Evolutionary conservation across 2,329 filamentous ascomycete genomes (phyloP).

Genomic region (Myriosclerotinia scirpicola): DNA sequence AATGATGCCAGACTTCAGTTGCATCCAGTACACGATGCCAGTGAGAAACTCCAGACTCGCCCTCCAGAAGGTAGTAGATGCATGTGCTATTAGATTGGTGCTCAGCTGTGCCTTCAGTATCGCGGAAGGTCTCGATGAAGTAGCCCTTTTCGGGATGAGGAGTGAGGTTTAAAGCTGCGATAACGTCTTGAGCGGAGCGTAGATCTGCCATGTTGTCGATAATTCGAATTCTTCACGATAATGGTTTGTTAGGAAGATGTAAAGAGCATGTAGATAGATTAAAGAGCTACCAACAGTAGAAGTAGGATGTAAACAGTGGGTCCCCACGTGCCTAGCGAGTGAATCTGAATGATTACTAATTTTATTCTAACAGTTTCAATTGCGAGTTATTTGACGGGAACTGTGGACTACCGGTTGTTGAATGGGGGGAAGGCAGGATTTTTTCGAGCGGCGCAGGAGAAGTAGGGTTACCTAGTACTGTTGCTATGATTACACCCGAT

Average conservation of each 20-base stretch:
- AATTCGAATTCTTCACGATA: not conserved
- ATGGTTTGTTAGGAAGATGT: constrained; percentile 1
- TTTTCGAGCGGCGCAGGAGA: too few relatives aligned
- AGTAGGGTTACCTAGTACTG: too few relatives aligned
- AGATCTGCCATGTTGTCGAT: constrained; percentile 6
- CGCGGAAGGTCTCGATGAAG: constrained; percentile 6
- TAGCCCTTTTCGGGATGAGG: constrained; percentile 3
- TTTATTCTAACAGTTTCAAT: not conserved
- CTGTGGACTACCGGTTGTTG: too few relatives aligned
- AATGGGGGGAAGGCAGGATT: too few relatives aligned
- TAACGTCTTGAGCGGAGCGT: constrained; percentile 11
- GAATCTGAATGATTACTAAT: not conserved
- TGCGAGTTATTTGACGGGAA: too few relatives aligned
- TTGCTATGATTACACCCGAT: too few relatives aligned
- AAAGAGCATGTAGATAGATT: not conserved
- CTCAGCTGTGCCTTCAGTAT: not conserved
- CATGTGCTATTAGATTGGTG: constrained; percentile 1
- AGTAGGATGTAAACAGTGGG: not conserved
- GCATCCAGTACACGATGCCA: constrained; percentile 3
- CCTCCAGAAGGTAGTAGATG: constrained; percentile 7
- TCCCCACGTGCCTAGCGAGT: not conserved
- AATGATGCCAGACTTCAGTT: constrained; percentile 7
- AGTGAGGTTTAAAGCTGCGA: constrained; percentile 5
- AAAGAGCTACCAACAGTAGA: too few relatives aligned
- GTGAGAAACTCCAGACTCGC: not conserved